Evolutionary conservation across 495 filamentous ascomycete genomes (phyloP).

Genomic region (Neurospora sp.): DNA sequence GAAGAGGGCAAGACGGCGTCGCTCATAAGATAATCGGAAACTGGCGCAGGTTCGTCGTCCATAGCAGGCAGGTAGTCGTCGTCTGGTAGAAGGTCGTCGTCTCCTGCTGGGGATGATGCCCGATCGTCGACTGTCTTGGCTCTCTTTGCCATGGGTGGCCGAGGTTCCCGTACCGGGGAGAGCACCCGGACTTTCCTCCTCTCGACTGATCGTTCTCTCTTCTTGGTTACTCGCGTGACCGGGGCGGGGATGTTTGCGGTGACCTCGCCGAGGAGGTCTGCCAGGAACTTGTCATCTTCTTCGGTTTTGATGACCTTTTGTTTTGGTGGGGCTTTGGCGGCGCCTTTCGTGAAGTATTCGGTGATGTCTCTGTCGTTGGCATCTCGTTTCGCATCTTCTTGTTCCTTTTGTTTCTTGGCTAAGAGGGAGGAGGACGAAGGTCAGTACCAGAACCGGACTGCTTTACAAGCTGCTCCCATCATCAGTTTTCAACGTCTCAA

Average conservation of each 20-base stretch:
- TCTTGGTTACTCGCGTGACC: conserved; percentile 40
- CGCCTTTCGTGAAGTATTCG: conserved; percentile 82
- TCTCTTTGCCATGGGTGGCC: conserved; percentile 38
- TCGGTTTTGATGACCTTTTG: conserved; percentile 67
- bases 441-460: background rate
- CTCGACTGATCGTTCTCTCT: conserved; percentile 59
- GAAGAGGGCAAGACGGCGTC: conserved; percentile 73
- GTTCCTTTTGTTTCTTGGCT: conserved; percentile 83
- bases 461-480: background rate
- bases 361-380: conserved; percentile 84
- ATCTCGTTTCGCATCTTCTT: conserved; percentile 76
- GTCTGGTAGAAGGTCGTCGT: conserved; percentile 42
- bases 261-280: conserved; percentile 76
- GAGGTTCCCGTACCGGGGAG: conserved; percentile 52
- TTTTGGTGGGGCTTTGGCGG: conserved; percentile 55
- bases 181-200: conserved; percentile 69
- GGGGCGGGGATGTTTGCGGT: conserved; percentile 67
- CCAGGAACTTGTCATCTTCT: conserved; percentile 80
- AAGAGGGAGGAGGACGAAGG: background rate
- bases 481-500: background rate
- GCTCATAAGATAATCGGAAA: conserved; percentile 57
- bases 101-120: conserved; percentile 31
- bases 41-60: conserved; percentile 43
- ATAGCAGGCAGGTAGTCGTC: conserved; percentile 37
- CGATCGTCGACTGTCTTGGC: conserved; percentile 38